phyloP scores from a whole-genome alignment of 345 rosid species.

The Kernera saxatilis region DNA sequence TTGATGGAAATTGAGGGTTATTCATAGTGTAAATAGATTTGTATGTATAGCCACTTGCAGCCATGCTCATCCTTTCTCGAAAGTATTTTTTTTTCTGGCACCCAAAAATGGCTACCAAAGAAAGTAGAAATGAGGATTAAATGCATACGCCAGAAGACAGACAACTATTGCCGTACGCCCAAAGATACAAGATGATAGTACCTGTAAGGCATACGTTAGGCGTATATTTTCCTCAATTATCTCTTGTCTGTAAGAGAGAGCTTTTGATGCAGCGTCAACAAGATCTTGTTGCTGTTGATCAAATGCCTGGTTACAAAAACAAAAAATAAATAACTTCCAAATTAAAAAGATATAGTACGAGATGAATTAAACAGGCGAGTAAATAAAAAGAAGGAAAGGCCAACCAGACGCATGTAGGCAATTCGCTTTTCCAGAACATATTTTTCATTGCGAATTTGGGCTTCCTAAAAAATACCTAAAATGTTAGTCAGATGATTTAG shows the following conservation, averaged over 20 bases:
- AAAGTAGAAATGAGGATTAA: not conserved
- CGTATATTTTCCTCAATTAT: conserved; percentile 96
- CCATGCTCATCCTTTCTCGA: too few species aligned
- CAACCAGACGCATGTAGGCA: conserved; percentile 91
- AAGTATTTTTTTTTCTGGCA: too few species aligned
- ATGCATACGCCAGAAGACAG: not conserved
- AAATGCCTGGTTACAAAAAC: conserved; percentile 58
- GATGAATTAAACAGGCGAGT: not conserved
- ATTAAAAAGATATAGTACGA: not conserved
- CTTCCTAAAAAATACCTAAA: conserved; percentile 51
- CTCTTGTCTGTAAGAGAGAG: conserved; percentile 95
- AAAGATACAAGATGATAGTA: conserved; percentile 19
- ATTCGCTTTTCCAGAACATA: conserved; percentile 81
- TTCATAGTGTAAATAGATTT: not conserved
- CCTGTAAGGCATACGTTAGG: conserved; percentile 89
- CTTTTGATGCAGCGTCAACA: conserved; percentile 89
- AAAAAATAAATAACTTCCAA: conserved; percentile 4
- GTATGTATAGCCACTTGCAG: too few species aligned
- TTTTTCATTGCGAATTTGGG: conserved; percentile 77
- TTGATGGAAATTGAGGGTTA: not conserved
- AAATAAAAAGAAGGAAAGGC: conserved; percentile 16
- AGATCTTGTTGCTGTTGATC: conserved; percentile 98
- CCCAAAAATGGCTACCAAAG: not conserved
- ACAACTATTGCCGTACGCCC: not conserved
- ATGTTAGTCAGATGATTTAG: conserved; percentile 21